phyloP scores from a whole-genome alignment of 2,329 filamentous ascomycete species.

The Emericellopsis atlantica region DNA sequence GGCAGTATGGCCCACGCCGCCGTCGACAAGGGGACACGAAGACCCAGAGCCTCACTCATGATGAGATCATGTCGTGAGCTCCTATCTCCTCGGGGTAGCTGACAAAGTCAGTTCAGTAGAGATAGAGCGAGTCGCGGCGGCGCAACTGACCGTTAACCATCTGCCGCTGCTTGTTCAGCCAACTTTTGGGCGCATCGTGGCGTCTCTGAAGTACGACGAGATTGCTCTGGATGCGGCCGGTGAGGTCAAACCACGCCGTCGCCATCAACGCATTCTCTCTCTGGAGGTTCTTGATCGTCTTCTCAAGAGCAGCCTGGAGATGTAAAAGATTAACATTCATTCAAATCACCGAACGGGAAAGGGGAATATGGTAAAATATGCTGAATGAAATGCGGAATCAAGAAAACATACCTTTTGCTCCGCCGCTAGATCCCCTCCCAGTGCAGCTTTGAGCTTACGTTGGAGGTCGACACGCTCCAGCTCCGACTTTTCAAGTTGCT shows the following conservation, averaged over 20 bases:
- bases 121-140: slow-evolving; percentile 27
- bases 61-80: slow-evolving; percentile 17
- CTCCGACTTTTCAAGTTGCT: slow-evolving; percentile 48
- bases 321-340: background rate
- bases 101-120: slow-evolving; percentile 23
- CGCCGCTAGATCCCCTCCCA: slow-evolving; percentile 33
- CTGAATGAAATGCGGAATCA: background rate
- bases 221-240: slow-evolving; percentile 68
- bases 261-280: slow-evolving; percentile 69
- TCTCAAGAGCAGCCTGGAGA: slow-evolving; percentile 33
- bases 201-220: slow-evolving; percentile 66
- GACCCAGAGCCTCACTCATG: too few species aligned
- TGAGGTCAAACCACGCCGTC: slow-evolving; percentile 79
- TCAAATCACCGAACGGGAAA: background rate
- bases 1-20: too few species aligned
- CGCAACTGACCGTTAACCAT: slow-evolving; percentile 48
- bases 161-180: slow-evolving; percentile 72
- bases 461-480: slow-evolving; percentile 43
- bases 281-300: slow-evolving; percentile 55
- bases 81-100: slow-evolving; percentile 34
- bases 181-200: slow-evolving; percentile 65
- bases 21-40: too few species aligned
- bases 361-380: background rate
- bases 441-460: slow-evolving; percentile 37
- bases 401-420: slow-evolving; percentile 37